Base-by-base conservation (phyloP, 2,329 filamentous ascomycete genomes). In the Amauroascus niger region DNA sequence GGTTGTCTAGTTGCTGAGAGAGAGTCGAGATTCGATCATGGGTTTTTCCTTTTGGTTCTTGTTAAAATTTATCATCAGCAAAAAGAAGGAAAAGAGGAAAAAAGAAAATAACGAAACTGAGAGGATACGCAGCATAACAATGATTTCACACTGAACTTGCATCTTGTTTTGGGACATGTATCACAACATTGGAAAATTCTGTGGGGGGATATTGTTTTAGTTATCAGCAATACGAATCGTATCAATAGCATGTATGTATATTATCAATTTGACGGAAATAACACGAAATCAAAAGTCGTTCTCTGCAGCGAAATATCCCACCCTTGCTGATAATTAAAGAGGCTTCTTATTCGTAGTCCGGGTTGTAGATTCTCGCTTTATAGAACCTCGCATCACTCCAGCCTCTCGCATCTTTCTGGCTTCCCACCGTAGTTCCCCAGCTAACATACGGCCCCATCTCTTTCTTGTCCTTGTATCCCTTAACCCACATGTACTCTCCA, bases 381-480 rank as follows among this genome's bases (percentile, higher is more conserved):
- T 60, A 60, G 28, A 60, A 57, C 37, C 55, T 51, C 13, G 56
- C 56, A 52, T 58, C 52, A 11, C 37, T 40, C 55, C 55, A 55
- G 28, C 57, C 56, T 41, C 53, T 52, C 39, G 53, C 32, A 26
- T 53, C 46, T 41, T 49, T 54, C 43, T 51, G 35, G 2, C 13
- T 55, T 22, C 32, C 50, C 2, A 45, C 49, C 16, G 30, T 48
- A 18, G 40, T 26, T 24, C 59, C 57, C 41, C 59, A 60, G 9
- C 47, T 51, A 30, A 60, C 59, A 58, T 57, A 59, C 24, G 56
- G 54, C n/a, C 59, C 58, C 55, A 60, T 48, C 33, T 59, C 59
- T 18, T 52, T 18, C 56, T 58, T 58, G 28, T 48, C 52, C 56
- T 58, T 58, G 28, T 48, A 51, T 6, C 54, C 49, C 4, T 40